Percentiles rank a stretch among this genome's conserved stretches.
These are phyloP conservation scores for Apostasia ramifera DNA, from an alignment of 106 monocot genomes.

Conservation along the genomic window DNA sequence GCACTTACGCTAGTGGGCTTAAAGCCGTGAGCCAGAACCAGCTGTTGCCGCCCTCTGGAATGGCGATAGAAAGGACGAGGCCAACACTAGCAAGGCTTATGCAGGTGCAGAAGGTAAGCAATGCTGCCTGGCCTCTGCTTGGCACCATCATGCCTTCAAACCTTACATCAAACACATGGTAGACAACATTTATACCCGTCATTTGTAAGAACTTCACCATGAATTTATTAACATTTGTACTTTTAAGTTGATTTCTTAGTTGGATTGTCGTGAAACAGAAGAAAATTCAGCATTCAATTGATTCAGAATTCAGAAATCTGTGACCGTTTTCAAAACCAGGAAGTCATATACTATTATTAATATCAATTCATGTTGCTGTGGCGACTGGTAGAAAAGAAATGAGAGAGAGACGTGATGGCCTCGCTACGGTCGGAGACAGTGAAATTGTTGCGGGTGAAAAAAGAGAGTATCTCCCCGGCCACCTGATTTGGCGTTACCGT, in stretches of 20 bases:
- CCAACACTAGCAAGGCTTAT: conserved; percentile 90
- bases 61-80: conserved; percentile 82
- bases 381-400: neutral
- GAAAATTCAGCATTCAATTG: conserved; percentile 11
- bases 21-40: conserved; percentile 84
- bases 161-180: conserved; percentile 19
- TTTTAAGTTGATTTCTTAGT: too few species aligned
- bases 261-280: too few species aligned
- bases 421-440: conserved; percentile 72
- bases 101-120: conserved; percentile 96
- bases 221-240: too few species aligned
- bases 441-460: conserved; percentile 92
- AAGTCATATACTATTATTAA: too few species aligned
- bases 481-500: conserved; percentile 54
- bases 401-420: conserved; percentile 66
- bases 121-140: conserved; percentile 89
- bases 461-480: conserved; percentile 90
- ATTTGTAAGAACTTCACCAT: too few species aligned
- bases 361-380: too few species aligned
- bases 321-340: too few species aligned
- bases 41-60: conserved; percentile 90
- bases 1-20: conserved; percentile 72
- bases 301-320: too few species aligned
- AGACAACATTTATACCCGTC: neutral
- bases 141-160: conserved; percentile 97